These are phyloP conservation scores for Talaromyces ruber DNA, from an alignment of 495 filamentous ascomycete species.

Conservation along the genomic window DNA sequence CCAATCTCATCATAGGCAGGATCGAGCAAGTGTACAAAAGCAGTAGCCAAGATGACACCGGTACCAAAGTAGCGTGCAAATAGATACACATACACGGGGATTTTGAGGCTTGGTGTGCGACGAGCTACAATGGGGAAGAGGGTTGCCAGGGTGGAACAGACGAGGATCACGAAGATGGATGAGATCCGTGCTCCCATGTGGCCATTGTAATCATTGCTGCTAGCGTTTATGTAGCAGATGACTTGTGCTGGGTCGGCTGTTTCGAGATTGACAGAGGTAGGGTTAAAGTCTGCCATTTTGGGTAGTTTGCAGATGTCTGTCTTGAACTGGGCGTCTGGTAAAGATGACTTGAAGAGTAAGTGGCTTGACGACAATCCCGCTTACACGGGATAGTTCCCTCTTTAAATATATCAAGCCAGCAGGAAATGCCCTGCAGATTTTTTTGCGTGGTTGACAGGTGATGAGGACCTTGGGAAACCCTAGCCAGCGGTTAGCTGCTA, in stretches of 20 bases:
- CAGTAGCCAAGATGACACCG: conserved; percentile 64
- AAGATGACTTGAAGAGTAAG: neutral
- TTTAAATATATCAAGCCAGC: neutral
- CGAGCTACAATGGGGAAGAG: conserved; percentile 60
- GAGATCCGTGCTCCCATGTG: conserved; percentile 34
- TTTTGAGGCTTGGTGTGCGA: conserved; percentile 41
- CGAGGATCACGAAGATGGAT: conserved; percentile 35
- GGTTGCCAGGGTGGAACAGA: conserved; percentile 33
- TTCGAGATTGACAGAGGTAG: conserved; percentile 29
- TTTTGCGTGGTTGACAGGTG: neutral
- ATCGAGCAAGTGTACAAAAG: conserved; percentile 50
- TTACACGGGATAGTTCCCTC: neutral
- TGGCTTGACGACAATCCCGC: neutral
- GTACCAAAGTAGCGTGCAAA: conserved; percentile 66
- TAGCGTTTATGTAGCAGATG: conserved; percentile 26
- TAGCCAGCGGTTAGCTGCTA: neutral
- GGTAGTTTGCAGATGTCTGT: neutral
- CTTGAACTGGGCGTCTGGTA: neutral
- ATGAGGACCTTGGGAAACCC: conserved; percentile 3
- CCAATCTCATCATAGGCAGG: conserved; percentile 47
- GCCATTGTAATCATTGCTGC: conserved; percentile 35
- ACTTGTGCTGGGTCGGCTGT: conserved; percentile 23
- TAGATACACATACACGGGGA: conserved; percentile 61
- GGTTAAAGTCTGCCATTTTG: conserved; percentile 19
- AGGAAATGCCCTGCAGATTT: neutral